These are phyloP conservation scores for Mycena haematopus DNA, from an alignment of 768 basidiomycete genomes.

Conservation along the genomic window DNA sequence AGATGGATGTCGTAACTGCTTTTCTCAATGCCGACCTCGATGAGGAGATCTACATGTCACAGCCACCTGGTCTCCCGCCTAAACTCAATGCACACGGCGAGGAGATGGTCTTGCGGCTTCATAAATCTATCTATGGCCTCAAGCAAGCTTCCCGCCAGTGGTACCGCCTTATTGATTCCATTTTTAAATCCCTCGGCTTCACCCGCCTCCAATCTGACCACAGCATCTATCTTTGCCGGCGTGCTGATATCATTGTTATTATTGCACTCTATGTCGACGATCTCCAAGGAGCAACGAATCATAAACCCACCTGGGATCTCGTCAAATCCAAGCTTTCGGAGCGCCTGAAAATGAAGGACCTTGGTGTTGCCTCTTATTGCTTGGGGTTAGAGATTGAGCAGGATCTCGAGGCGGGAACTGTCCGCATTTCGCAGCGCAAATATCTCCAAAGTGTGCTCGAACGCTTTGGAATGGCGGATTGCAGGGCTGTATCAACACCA, in stretches of 20 bases:
- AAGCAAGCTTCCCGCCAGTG: conserved; percentile 8
- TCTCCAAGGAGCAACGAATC: not conserved
- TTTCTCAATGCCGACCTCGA: conserved; percentile 11
- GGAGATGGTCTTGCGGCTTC: conserved; percentile 3
- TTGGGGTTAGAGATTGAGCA: not conserved
- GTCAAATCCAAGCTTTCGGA: not conserved
- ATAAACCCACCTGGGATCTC: not conserved
- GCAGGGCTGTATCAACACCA: not conserved
- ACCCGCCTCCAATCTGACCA: not conserved
- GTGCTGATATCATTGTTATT: not conserved
- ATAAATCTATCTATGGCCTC: conserved; percentile 12
- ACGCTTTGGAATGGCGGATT: conserved; percentile 1
- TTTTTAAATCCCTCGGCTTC: conserved; percentile 3
- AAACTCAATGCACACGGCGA: conserved; percentile 7
- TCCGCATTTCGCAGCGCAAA: conserved; percentile 3
- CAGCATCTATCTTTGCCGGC: conserved; percentile 3
- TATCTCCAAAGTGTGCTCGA: not conserved
- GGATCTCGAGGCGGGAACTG: not conserved
- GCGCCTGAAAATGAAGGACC: conserved; percentile 8
- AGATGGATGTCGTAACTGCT: conserved; percentile 10
- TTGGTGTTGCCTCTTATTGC: not conserved
- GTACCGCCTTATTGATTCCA: not conserved
- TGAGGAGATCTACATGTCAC: conserved; percentile 15
- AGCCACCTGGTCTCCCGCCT: conserved; percentile 3
- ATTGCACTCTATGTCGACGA: conserved; percentile 6